These are phyloP conservation scores for Aspergillus eucalypticola DNA, from an alignment of 2,329 filamentous ascomycete genomes.

Conservation along the genomic window DNA sequence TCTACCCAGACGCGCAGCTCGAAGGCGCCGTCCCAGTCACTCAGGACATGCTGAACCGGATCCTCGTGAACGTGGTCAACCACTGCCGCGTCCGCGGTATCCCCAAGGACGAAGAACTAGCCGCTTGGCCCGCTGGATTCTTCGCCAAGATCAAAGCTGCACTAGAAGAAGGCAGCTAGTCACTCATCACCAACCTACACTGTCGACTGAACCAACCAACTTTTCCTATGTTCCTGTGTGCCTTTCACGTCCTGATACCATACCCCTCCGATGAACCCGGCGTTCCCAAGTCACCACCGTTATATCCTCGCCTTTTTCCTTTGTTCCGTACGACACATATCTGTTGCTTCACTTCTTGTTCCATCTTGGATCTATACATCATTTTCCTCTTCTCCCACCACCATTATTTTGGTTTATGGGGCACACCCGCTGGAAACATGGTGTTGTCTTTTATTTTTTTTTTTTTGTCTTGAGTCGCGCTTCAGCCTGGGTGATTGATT, in stretches of 20 bases:
- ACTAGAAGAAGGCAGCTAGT: slow-evolving; percentile 36
- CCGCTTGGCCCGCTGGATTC: slow-evolving; percentile 50
- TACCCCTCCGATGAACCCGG: background rate
- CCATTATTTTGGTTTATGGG: background rate
- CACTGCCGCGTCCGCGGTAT: slow-evolving; percentile 58
- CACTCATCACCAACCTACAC: background rate
- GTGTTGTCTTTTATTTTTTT: background rate
- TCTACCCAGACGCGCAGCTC: slow-evolving; percentile 56
- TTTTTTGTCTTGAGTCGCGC: background rate
- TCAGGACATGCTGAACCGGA: slow-evolving; percentile 61
- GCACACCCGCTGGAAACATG: background rate
- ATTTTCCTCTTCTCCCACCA: background rate
- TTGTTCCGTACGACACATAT: background rate
- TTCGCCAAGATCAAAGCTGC: slow-evolving; percentile 51
- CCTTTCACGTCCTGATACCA: background rate
- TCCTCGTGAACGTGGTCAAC: slow-evolving; percentile 61
- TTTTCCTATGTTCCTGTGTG: background rate
- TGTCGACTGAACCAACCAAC: background rate
- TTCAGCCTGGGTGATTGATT: slow-evolving; percentile 6
- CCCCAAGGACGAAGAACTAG: slow-evolving; percentile 58
- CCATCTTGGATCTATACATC: background rate
- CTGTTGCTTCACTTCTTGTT: background rate
- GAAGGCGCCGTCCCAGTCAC: slow-evolving; percentile 52
- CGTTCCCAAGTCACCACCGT: background rate
- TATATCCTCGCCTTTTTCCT: background rate